A percentile compares a stretch with the other conserved stretches of the same genome.
Evolutionary conservation across 2,329 filamentous ascomycete genomes (phyloP).

Genomic region (Botryotinia narcissicola): DNA sequence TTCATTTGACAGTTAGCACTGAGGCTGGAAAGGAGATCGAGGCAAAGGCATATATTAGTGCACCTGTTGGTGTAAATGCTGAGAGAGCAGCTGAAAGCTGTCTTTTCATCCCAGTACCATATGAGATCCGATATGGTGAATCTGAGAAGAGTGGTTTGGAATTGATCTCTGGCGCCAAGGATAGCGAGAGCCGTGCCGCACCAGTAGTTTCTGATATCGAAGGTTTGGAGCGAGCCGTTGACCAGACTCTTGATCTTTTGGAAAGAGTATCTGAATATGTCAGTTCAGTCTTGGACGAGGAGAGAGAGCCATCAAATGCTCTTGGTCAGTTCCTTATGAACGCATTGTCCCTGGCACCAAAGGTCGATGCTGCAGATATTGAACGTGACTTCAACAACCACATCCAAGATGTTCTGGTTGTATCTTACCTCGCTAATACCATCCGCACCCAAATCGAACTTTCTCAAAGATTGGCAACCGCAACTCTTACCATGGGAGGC

Average conservation of each 20-base stretch:
- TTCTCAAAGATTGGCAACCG: slow-evolving; percentile 89
- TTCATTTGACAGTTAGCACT: slow-evolving; percentile 93
- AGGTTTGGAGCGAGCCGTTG: slow-evolving; percentile 77
- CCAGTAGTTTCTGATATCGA: slow-evolving; percentile 85
- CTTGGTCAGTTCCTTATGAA: slow-evolving; percentile 95
- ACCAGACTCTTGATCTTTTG: slow-evolving; percentile 84
- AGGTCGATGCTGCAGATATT: slow-evolving; percentile 86
- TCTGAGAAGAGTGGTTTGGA: slow-evolving; percentile 75
- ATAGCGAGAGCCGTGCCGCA: slow-evolving; percentile 70
- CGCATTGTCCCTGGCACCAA: slow-evolving; percentile 86
- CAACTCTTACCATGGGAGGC: slow-evolving; percentile 60
- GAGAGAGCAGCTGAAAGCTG: slow-evolving; percentile 95
- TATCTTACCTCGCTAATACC: slow-evolving; percentile 97
- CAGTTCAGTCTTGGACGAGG: slow-evolving; percentile 90
- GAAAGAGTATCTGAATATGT: slow-evolving; percentile 92
- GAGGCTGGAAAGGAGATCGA: slow-evolving; percentile 85
- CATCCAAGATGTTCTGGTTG: slow-evolving; percentile 97
- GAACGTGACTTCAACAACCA: slow-evolving; percentile 99
- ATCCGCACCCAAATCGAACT: slow-evolving; percentile 99
- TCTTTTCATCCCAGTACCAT: slow-evolving; percentile 94
- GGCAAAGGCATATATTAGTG: slow-evolving; percentile 90
- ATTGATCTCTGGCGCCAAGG: slow-evolving; percentile 77
- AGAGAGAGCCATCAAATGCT: slow-evolving; percentile 82
- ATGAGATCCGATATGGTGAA: slow-evolving; percentile 88
- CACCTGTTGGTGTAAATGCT: slow-evolving; percentile 89